Conservation (phyloP, 495 filamentous ascomycete species). For the Neurospora sp. region DNA sequence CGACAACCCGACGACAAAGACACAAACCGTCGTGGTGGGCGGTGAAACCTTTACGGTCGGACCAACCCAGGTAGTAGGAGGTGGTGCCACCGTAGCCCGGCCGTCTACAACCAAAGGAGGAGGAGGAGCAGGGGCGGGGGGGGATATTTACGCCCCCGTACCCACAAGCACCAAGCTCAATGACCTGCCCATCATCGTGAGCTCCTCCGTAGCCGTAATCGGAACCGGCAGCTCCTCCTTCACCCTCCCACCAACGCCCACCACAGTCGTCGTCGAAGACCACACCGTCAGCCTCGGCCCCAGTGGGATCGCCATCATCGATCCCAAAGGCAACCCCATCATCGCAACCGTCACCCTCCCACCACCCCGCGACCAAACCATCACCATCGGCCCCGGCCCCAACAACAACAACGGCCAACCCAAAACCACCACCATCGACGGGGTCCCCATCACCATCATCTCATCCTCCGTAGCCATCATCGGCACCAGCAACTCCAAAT, state of each 20-base stretch:
- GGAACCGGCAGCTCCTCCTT: slow-evolving; percentile 30
- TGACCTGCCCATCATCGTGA: slow-evolving; percentile 31
- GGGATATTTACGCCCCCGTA: slow-evolving; percentile 17
- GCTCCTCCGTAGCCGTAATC: slow-evolving; percentile 33
- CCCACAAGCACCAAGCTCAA: slow-evolving; percentile 28
- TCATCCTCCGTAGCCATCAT: slow-evolving; percentile 34
- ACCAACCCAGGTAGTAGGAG: slow-evolving; percentile 30
- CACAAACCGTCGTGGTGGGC: slow-evolving; percentile 29
- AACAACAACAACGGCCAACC: slow-evolving; percentile 27
- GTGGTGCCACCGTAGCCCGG: slow-evolving; percentile 28
- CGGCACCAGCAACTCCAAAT: slow-evolving; percentile 25
- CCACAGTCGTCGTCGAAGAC: slow-evolving; percentile 17
- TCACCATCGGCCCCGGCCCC: slow-evolving; percentile 37
- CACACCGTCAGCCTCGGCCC: slow-evolving; percentile 40
- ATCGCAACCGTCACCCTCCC: slow-evolving; percentile 5
- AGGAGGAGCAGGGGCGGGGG: background rate
- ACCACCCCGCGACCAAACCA: slow-evolving; percentile 30
- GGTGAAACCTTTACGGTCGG: slow-evolving; percentile 33
- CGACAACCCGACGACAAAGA: slow-evolving; percentile 22
- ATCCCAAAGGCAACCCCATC: slow-evolving; percentile 14
- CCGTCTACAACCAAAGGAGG: slow-evolving; percentile 8
- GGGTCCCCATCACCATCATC: slow-evolving; percentile 36
- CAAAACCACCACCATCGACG: slow-evolving; percentile 34
- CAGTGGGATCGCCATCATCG: slow-evolving; percentile 27
- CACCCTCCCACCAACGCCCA: slow-evolving; percentile 20